Conservation (phyloP, 2,329 filamentous ascomycete genomes). For the Exophiala aquamarina region DNA sequence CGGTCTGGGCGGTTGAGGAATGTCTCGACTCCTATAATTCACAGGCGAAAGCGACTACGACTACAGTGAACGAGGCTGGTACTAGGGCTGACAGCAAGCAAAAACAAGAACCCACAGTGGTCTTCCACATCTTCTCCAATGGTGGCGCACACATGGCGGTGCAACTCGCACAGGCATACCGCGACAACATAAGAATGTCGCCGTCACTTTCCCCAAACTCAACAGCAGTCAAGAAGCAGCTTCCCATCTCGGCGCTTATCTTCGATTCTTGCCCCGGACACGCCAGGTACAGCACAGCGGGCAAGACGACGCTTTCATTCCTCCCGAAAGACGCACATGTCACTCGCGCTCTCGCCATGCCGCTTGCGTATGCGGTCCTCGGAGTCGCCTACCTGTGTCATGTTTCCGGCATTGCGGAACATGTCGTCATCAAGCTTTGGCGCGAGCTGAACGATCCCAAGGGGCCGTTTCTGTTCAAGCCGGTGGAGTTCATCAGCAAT, state of each 20-base stretch:
- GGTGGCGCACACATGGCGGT: constrained; percentile 49
- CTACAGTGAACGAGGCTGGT: not conserved
- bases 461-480: constrained; percentile 35
- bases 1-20: constrained; percentile 3
- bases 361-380: constrained; percentile 26
- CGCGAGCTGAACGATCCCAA: constrained; percentile 33
- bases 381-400: constrained; percentile 6
- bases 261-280: constrained; percentile 38
- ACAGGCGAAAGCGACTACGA: no score
- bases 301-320: constrained; percentile 1
- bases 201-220: not conserved
- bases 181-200: not conserved
- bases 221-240: constrained; percentile 5
- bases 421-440: constrained; percentile 7
- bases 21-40: not conserved
- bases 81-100: not conserved
- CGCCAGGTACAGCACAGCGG: not conserved
- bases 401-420: not conserved
- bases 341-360: not conserved
- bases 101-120: constrained; percentile 32
- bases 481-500: no score
- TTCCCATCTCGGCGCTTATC: constrained; percentile 50
- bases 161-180: constrained; percentile 37
- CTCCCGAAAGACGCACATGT: constrained; percentile 3
- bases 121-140: constrained; percentile 55